phyloP scores from a whole-genome alignment of 805 yeast species.

The Sugiyamaella smithiae region DNA sequence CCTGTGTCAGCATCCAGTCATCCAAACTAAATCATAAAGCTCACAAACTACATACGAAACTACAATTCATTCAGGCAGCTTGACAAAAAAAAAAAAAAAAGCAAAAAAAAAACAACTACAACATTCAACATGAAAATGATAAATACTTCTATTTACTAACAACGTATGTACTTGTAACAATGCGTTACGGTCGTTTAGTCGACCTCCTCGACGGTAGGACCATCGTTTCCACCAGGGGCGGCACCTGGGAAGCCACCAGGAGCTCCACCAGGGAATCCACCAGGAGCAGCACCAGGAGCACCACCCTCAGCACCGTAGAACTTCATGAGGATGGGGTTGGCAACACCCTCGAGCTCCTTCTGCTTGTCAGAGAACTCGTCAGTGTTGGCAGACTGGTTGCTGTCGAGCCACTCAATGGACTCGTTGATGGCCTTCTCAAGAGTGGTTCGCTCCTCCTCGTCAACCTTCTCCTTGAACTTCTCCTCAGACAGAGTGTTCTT shows the following conservation, averaged over 20 bases:
- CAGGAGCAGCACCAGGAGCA: constrained; percentile 72
- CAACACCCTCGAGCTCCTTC: constrained; percentile 92
- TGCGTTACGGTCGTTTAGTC: constrained; percentile 25
- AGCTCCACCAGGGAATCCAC: constrained; percentile 68
- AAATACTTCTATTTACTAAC: background rate
- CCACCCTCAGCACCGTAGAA: constrained; percentile 86
- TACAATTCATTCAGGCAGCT: too few relatives aligned
- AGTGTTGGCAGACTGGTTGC: constrained; percentile 85
- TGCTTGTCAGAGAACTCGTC: constrained; percentile 92
- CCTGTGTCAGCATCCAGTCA: too few relatives aligned
- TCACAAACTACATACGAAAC: too few relatives aligned
- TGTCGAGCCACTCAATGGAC: constrained; percentile 88
- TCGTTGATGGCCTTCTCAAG: constrained; percentile 79
- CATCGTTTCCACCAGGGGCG: constrained; percentile 43
- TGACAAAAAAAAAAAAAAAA: too few relatives aligned
- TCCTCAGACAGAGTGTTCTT: constrained; percentile 78
- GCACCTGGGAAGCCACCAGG: constrained; percentile 55
- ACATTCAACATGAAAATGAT: too few relatives aligned
- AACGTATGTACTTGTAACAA: background rate
- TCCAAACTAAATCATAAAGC: too few relatives aligned
- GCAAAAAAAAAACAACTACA: too few relatives aligned
- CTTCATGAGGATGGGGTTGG: constrained; percentile 96
- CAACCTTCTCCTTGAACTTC: constrained; percentile 72
- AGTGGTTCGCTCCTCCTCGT: constrained; percentile 62
- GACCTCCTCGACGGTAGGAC: constrained; percentile 61